These are phyloP conservation scores for Orbilia quercus DNA, from an alignment of 2,329 filamentous ascomycete genomes.

Conservation along the genomic window DNA sequence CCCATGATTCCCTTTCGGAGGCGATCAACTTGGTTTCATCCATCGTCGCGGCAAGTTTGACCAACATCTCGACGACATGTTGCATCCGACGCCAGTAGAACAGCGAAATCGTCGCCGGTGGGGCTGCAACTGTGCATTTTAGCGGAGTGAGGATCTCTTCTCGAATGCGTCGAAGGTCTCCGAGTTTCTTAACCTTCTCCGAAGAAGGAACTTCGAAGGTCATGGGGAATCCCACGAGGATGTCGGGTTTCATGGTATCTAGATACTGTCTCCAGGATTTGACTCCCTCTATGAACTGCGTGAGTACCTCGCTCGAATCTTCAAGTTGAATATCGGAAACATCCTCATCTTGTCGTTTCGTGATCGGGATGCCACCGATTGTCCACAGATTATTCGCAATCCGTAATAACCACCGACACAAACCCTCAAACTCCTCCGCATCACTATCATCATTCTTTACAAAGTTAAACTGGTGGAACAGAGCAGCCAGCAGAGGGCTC, in stretches of 20 bases:
- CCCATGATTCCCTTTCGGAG: not conserved
- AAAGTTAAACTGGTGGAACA: conserved; percentile 56
- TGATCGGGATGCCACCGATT: conserved; percentile 33
- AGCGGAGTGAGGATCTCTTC: conserved; percentile 1
- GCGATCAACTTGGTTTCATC: conserved; percentile 9
- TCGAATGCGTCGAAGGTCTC: not conserved
- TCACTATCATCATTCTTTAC: conserved; percentile 26
- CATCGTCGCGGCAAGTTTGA: not conserved
- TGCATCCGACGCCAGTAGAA: conserved; percentile 44
- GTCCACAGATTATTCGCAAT: conserved; percentile 38
- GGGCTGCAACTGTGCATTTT: not conserved
- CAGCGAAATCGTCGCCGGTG: not conserved
- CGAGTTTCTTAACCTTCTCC: not conserved
- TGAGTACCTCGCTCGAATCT: conserved; percentile 17
- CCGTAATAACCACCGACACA: conserved; percentile 40
- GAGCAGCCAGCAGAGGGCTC: conserved; percentile 32
- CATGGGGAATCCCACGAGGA: conserved; percentile 19
- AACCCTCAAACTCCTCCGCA: conserved; percentile 6
- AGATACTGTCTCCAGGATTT: conserved; percentile 30
- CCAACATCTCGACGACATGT: conserved; percentile 21
- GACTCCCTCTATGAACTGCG: conserved; percentile 31
- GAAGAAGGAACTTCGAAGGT: conserved; percentile 1
- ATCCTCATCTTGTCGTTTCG: not conserved
- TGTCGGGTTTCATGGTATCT: conserved; percentile 15
- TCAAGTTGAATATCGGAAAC: not conserved